Evolutionary conservation across 306 rosid species (phyloP), one percentile per base, ranked within the genome.

Genomic region (Benincasa hispida): DNA sequence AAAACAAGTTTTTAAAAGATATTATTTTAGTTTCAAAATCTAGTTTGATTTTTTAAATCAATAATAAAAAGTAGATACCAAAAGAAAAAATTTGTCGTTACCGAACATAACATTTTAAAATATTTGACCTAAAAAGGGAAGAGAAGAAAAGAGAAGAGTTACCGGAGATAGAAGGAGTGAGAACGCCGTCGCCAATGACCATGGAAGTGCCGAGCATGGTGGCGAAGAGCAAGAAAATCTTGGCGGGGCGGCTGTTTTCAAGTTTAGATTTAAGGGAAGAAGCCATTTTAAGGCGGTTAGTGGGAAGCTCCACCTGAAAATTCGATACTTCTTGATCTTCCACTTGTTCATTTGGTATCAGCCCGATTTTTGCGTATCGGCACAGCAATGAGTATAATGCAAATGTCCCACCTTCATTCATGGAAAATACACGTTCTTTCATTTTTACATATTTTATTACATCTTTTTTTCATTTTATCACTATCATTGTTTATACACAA

Each of bases 161-260:
- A 50, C 55, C 80, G 10, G 80, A 77, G 18, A 79, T 79, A 77
- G 69, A 69, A 65, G 80, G 80, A 55, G 87, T 84, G 45, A 84
- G 84, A 55, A 81, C 67, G 13, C 87, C 85, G 65, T 84, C 85
- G 12, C 85, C 87, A 35, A 81, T 84, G 5, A 84, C 85, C 87
- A 81, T 84, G 68, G 87, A 84, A 50, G 85, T 81, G 48, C 87
- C 83, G n/a, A 74, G 81, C 77, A 81, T 84, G 59, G 87, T 76
- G 59, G 78, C 25, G 2, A 76, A 6, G 61, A 84, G 78, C 10
- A 84, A 66, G 5, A 74, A 8, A 22, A 62, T 9, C 35, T 76
- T 48, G 30, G 81, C 81, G 45, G 25, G 0, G 19, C 21, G 65
- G 59, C 72, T 76, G 10, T n/a, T 76, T 68, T 84, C 87, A 9